Percentiles rank a stretch among this genome's conserved stretches.
Evolutionary conservation across 1,139 yeast genomes (phyloP).

Genomic region (Pichia sp.): DNA sequence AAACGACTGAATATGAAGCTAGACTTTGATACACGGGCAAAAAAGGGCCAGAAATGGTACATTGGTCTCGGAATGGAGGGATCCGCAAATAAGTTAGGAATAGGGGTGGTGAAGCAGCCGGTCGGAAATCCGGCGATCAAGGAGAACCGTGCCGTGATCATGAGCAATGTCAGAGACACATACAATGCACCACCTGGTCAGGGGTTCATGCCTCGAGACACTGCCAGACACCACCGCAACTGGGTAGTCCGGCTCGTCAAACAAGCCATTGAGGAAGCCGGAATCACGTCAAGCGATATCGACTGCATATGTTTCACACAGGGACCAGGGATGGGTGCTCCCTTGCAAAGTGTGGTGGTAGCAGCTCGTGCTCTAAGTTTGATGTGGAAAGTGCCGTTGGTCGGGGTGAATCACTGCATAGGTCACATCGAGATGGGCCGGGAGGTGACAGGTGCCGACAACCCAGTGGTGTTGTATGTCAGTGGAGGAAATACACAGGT

Average conservation of each 20-base stretch:
- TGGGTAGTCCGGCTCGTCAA: slow-evolving; percentile 87
- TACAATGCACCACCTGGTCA: slow-evolving; percentile 97
- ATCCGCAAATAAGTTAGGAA: slow-evolving; percentile 92
- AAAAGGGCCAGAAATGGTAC: slow-evolving; percentile 47
- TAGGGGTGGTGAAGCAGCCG: slow-evolving; percentile 79
- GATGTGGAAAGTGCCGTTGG: slow-evolving; percentile 77
- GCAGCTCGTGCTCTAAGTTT: slow-evolving; percentile 86
- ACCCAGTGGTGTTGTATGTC: slow-evolving; percentile 93
- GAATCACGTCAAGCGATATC: slow-evolving; percentile 51
- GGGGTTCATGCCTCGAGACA: slow-evolving; percentile 92
- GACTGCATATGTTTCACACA: slow-evolving; percentile 94
- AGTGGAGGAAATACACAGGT: slow-evolving; percentile 99
- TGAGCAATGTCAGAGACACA: slow-evolving; percentile 89
- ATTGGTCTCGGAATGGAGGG: slow-evolving; percentile 92
- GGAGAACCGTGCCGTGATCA: slow-evolving; percentile 63
- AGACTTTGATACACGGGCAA: slow-evolving; percentile 23
- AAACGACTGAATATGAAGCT: slow-evolving; percentile 4
- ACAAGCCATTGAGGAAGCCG: slow-evolving; percentile 61
- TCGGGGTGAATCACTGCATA: slow-evolving; percentile 95
- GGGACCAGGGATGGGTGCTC: slow-evolving; percentile 99
- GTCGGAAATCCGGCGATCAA: slow-evolving; percentile 44
- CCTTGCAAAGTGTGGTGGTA: slow-evolving; percentile 84
- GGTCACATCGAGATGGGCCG: slow-evolving; percentile 99
- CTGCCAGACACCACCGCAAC: slow-evolving; percentile 92
- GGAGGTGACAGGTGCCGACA: slow-evolving; percentile 90